phyloP scores from a whole-genome alignment of 805 yeast genomes.

The Candida ponderosae region DNA sequence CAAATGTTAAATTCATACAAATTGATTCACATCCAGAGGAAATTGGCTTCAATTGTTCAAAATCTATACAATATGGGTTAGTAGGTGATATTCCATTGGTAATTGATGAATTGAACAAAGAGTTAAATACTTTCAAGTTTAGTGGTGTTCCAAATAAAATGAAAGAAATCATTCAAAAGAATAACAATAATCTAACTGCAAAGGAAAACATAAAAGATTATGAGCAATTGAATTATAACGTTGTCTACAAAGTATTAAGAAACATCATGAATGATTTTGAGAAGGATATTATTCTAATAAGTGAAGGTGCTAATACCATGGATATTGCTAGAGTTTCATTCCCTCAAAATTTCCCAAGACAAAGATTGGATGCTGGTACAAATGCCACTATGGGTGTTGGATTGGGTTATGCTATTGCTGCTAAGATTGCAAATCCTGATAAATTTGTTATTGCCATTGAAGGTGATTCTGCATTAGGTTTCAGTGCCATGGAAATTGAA shows the following conservation, averaged over 20 bases:
- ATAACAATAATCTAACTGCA: conserved; percentile 22
- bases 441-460: conserved; percentile 49
- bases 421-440: conserved; percentile 38
- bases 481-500: conserved; percentile 66
- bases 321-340: conserved; percentile 60
- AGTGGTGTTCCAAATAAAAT: conserved; percentile 23
- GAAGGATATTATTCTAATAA: conserved; percentile 34
- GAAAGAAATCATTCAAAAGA: conserved; percentile 19
- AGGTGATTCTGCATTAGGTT: conserved; percentile 77
- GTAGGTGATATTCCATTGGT: conserved; percentile 47
- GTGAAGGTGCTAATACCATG: conserved; percentile 79
- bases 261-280: conserved; percentile 25
- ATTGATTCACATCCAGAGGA: conserved; percentile 48
- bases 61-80: conserved; percentile 32
- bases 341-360: conserved; percentile 42
- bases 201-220: conserved; percentile 29
- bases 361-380: conserved; percentile 64
- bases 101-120: conserved; percentile 24
- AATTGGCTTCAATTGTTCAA: conserved; percentile 36
- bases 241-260: conserved; percentile 43
- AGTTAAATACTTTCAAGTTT: conserved; percentile 23
- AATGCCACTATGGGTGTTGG: conserved; percentile 79
- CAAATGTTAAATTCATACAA: conserved; percentile 43
- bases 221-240: conserved; percentile 36
- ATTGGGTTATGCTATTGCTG: conserved; percentile 60